Percentiles rank a stretch among this genome's conserved stretches.
These are phyloP conservation scores for Stevia rebaudiana DNA, from an alignment of 140 eudicot genomes.

Conservation along the genomic window DNA sequence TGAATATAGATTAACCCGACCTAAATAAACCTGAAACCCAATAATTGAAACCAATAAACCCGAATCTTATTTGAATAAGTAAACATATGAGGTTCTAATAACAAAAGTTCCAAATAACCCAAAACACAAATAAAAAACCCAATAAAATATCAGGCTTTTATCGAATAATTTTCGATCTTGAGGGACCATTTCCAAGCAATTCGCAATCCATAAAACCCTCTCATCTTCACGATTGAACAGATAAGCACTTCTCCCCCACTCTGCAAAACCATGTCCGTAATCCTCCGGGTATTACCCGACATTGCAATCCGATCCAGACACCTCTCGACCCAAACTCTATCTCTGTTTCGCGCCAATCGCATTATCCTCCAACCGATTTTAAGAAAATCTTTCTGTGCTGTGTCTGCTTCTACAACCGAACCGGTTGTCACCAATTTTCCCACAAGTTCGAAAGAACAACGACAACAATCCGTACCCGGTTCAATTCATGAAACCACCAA, in stretches of 20 bases:
- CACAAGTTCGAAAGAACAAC: slow-evolving; percentile 19
- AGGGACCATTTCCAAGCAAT: neutral
- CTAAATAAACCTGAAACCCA: too few relatives aligned
- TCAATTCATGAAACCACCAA: slow-evolving; percentile 25
- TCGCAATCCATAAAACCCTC: slow-evolving; percentile 22
- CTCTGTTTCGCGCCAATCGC: slow-evolving; percentile 30
- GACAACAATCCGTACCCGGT: slow-evolving; percentile 22
- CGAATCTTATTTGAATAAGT: too few relatives aligned
- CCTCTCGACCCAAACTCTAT: slow-evolving; percentile 24
- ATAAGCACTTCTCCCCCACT: slow-evolving; percentile 7
- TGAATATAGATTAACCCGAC: too few relatives aligned
- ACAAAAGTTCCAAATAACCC: too few relatives aligned
- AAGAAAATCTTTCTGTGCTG: slow-evolving; percentile 24
- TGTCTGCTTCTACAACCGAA: slow-evolving; percentile 38
- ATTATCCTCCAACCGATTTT: slow-evolving; percentile 25
- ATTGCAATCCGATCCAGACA: slow-evolving; percentile 47
- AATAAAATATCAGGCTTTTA: neutral
- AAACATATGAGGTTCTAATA: too few relatives aligned
- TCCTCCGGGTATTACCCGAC: slow-evolving; percentile 64
- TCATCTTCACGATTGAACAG: slow-evolving; percentile 11
- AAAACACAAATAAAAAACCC: too few relatives aligned
- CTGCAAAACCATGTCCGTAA: slow-evolving; percentile 39
- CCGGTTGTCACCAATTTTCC: slow-evolving; percentile 14
- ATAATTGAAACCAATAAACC: too few relatives aligned
- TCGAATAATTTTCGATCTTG: neutral